Evolutionary conservation across 2,329 filamentous ascomycete species (phyloP).

Genomic region (Hymenoscyphus infarciens): DNA sequence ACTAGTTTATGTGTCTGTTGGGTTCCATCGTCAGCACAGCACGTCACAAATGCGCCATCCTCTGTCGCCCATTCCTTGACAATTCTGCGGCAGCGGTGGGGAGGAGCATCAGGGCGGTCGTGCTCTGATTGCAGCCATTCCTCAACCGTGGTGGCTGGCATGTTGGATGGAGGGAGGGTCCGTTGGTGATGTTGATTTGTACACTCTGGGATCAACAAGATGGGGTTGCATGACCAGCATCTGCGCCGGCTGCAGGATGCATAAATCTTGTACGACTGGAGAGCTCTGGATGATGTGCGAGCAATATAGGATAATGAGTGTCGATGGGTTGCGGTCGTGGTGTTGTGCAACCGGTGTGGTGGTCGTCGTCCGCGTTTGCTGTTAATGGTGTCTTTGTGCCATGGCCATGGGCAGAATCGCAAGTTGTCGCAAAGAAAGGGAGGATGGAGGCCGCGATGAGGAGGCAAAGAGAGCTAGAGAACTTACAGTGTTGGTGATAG

Average conservation of each 20-base stretch:
- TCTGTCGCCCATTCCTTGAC: constrained; percentile 33
- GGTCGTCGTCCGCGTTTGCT: not conserved
- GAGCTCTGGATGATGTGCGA: constrained; percentile 9
- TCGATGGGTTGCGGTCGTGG: constrained; percentile 3
- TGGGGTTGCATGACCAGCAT: constrained; percentile 34
- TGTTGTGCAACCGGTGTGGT: constrained; percentile 5
- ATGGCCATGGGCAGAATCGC: not conserved
- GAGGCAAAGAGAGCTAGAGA: not conserved
- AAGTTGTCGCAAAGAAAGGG: not conserved
- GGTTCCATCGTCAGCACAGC: constrained; percentile 38
- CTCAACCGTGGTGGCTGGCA: constrained; percentile 34
- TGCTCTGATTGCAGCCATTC: constrained; percentile 33
- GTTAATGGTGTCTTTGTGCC: not conserved
- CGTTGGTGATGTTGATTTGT: constrained; percentile 22
- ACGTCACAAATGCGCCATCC: constrained; percentile 35
- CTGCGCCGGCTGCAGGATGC: constrained; percentile 34
- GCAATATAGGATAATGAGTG: constrained; percentile 8
- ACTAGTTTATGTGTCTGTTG: constrained; percentile 35
- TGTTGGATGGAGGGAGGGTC: constrained; percentile 23
- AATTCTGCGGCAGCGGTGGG: constrained; percentile 36
- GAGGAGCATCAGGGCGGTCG: constrained; percentile 29
- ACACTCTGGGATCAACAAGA: constrained; percentile 23
- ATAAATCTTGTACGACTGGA: constrained; percentile 33
- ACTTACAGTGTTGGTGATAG: constrained; percentile 20
- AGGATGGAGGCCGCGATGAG: not conserved